These are phyloP conservation scores for Fallopia convolvulus DNA, from an alignment of 148 eudicot species.

Conservation along the genomic window DNA sequence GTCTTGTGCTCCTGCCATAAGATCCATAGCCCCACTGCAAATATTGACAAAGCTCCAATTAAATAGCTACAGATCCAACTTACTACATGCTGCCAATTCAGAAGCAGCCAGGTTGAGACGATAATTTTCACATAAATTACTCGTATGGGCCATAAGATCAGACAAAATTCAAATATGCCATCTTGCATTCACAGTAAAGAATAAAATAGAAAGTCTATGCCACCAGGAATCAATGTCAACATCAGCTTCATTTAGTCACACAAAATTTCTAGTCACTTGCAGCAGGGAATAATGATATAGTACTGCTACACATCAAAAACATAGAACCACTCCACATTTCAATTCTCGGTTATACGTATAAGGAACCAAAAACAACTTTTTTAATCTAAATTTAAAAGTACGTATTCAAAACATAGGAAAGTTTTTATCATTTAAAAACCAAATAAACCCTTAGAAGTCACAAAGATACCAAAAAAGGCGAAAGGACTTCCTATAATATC, in stretches of 20 bases:
- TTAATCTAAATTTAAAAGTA: background rate
- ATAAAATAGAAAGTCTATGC: background rate
- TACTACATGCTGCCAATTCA: background rate
- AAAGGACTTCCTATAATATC: background rate
- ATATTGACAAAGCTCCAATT: conserved; percentile 4
- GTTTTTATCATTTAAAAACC: background rate
- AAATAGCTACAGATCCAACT: background rate
- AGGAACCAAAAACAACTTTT: background rate
- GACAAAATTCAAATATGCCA: background rate
- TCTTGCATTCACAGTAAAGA: background rate
- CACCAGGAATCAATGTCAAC: too few species aligned
- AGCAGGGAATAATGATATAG: too few species aligned
- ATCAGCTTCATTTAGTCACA: too few species aligned
- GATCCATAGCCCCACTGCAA: conserved; percentile 55
- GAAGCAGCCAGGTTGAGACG: background rate
- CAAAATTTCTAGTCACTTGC: too few species aligned
- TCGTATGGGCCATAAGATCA: background rate
- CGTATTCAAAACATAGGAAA: background rate
- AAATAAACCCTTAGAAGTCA: background rate
- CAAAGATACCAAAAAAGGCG: background rate
- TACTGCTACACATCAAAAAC: too few species aligned
- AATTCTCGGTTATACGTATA: background rate
- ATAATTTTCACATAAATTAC: background rate
- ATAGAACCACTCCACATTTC: background rate
- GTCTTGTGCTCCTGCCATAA: conserved; percentile 38